These are phyloP conservation scores for Graphiopsis chlorocephala DNA, from an alignment of 2,329 filamentous ascomycete genomes.

Conservation along the genomic window DNA sequence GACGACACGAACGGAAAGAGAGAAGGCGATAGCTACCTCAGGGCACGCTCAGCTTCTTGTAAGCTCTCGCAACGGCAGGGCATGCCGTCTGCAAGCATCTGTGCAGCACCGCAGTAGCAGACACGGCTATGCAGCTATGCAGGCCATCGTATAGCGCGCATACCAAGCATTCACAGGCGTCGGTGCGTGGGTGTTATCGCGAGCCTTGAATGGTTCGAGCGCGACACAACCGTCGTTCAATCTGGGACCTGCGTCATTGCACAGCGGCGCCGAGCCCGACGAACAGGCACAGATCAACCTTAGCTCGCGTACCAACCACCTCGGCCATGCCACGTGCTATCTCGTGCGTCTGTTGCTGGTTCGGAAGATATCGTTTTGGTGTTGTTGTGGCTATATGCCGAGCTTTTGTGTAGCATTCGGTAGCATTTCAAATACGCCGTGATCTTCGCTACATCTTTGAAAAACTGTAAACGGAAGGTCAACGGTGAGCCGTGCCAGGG, in stretches of 20 bases:
- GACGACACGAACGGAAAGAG: neutral
- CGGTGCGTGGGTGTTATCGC: neutral
- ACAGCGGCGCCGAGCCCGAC: constrained; percentile 3
- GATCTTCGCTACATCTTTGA: neutral
- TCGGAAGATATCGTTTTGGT: neutral
- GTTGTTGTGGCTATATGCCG: neutral
- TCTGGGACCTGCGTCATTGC: constrained; percentile 10
- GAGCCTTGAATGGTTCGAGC: neutral
- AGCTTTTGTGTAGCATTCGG: neutral
- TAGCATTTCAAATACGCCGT: neutral
- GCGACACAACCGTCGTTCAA: neutral
- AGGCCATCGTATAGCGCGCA: neutral
- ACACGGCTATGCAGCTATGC: neutral
- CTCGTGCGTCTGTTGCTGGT: neutral
- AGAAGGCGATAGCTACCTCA: neutral
- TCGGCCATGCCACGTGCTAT: neutral
- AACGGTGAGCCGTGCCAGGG: neutral
- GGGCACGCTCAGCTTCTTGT: constrained; percentile 7
- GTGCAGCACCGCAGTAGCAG: neutral
- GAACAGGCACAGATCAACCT: neutral
- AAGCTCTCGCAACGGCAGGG: neutral
- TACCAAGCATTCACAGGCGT: neutral
- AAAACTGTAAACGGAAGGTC: neutral
- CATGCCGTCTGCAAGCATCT: neutral
- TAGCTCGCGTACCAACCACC: neutral